Evolutionary conservation across 805 yeast species (phyloP).

Genomic region (Soucietia sequanensis): DNA sequence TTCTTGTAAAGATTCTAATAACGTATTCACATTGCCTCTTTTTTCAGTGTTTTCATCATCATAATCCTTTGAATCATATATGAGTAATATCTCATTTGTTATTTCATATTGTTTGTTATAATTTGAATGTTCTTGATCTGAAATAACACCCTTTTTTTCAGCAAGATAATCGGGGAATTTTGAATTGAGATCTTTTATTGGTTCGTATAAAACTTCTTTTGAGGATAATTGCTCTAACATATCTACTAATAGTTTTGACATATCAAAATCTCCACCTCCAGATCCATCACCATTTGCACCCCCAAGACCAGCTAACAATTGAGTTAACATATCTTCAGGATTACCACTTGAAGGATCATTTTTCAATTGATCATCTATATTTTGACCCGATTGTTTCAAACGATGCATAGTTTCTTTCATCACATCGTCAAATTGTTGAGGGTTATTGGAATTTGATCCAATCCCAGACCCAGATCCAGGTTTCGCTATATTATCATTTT

Average conservation of each 20-base stretch:
- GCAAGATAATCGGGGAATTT: slow-evolving; percentile 73
- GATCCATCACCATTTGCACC: slow-evolving; percentile 33
- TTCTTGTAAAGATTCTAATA: slow-evolving; percentile 68
- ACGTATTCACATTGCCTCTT: slow-evolving; percentile 52
- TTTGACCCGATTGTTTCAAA: slow-evolving; percentile 71
- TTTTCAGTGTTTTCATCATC: slow-evolving; percentile 45
- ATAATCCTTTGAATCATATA: slow-evolving; percentile 67
- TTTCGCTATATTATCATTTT: slow-evolving; percentile 26
- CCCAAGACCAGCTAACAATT: slow-evolving; percentile 52
- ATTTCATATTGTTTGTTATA: slow-evolving; percentile 63
- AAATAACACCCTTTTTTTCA: slow-evolving; percentile 45
- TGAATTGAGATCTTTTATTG: slow-evolving; percentile 73
- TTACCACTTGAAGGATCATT: slow-evolving; percentile 37
- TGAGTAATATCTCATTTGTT: slow-evolving; percentile 57
- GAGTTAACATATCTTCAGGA: slow-evolving; percentile 58
- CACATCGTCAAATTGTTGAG: slow-evolving; percentile 61
- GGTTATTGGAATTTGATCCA: too few species aligned
- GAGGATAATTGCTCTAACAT: slow-evolving; percentile 81
- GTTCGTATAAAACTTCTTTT: slow-evolving; percentile 83
- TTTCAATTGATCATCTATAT: slow-evolving; percentile 59
- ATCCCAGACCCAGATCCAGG: too few species aligned
- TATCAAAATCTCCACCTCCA: slow-evolving; percentile 50
- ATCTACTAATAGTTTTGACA: slow-evolving; percentile 61
- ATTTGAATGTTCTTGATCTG: slow-evolving; percentile 47
- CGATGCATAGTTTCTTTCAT: slow-evolving; percentile 80